Evolutionary conservation across 352 stramenopile genomes (phyloP).

Genomic region (Phytophthora agathidicida): DNA sequence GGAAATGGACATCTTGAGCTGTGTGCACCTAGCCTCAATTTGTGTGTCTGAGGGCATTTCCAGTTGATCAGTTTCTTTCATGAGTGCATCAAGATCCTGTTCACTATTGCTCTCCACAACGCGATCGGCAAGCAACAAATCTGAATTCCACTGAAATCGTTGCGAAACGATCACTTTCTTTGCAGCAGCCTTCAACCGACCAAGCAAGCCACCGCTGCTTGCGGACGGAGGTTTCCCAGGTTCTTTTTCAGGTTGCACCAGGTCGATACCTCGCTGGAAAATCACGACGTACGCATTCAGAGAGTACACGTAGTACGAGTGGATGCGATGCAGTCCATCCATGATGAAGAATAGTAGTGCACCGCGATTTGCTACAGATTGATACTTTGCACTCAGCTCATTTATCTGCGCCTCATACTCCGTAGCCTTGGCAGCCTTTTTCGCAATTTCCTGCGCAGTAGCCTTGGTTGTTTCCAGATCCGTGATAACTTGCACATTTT

Average conservation of each 20-base stretch:
- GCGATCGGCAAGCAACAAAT: slow-evolving; percentile 78
- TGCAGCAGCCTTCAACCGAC: slow-evolving; percentile 77
- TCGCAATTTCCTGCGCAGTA: slow-evolving; percentile 86
- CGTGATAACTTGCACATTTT: slow-evolving; percentile 96
- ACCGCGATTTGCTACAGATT: slow-evolving; percentile 90
- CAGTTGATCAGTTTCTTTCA: slow-evolving; percentile 73
- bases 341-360: slow-evolving; percentile 96
- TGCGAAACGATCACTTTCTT: slow-evolving; percentile 87
- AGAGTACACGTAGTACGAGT: slow-evolving; percentile 96
- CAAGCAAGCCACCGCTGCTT: slow-evolving; percentile 46
- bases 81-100: slow-evolving; percentile 64
- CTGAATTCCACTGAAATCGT: slow-evolving; percentile 88
- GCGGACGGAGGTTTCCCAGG: slow-evolving; percentile 8
- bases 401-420: slow-evolving; percentile 85
- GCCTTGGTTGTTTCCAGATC: slow-evolving; percentile 94
- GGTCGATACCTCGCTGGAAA: slow-evolving; percentile 94
- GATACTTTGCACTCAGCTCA: slow-evolving; percentile 91
- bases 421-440: slow-evolving; percentile 76
- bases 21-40: slow-evolving; percentile 60
- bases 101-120: slow-evolving; percentile 55
- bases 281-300: slow-evolving; percentile 96
- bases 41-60: slow-evolving; percentile 55
- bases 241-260: slow-evolving; percentile 64
- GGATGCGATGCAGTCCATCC: slow-evolving; percentile 92
- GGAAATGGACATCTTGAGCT: slow-evolving; percentile 73